phyloP scores from a whole-genome alignment of 2,329 filamentous ascomycete species.

The Neoarthrinium moseri region DNA sequence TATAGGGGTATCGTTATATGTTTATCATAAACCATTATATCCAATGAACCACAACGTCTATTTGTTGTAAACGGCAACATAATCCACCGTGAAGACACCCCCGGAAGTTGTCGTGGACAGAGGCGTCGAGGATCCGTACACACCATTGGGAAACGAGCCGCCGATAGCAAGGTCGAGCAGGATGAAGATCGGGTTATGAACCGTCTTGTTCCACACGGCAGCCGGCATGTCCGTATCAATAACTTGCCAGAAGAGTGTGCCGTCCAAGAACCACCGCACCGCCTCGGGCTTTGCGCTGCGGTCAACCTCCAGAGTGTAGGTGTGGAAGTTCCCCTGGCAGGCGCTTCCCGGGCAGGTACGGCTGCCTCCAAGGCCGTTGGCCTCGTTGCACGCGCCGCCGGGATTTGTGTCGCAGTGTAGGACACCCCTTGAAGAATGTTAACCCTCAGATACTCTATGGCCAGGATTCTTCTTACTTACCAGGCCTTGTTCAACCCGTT shows the following conservation, averaged over 20 bases:
- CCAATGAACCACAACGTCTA: no score
- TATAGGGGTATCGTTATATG: no score
- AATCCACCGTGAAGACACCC: conserved; percentile 14
- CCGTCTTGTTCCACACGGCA: conserved; percentile 20
- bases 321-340: conserved; percentile 24
- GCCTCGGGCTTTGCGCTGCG: conserved; percentile 13
- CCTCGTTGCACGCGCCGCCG: conserved; percentile 28
- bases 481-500: conserved; percentile 21
- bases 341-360: conserved; percentile 5
- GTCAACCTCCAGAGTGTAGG: conserved; percentile 27
- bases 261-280: conserved; percentile 25
- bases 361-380: conserved; percentile 19
- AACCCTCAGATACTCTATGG: no score
- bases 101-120: conserved; percentile 12
- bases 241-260: conserved; percentile 17
- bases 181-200: conserved; percentile 23
- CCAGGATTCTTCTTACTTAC: no score
- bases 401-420: conserved; percentile 27
- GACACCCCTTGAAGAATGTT: no score
- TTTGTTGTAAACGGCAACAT: conserved; percentile 19
- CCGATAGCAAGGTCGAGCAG: conserved; percentile 28
- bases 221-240: conserved; percentile 18
- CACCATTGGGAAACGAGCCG: conserved; percentile 24
- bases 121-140: conserved; percentile 23
- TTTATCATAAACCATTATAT: background rate